These are phyloP conservation scores for Trichoderma reesei DNA, from an alignment of 495 filamentous ascomycete genomes.

Conservation along the genomic window DNA sequence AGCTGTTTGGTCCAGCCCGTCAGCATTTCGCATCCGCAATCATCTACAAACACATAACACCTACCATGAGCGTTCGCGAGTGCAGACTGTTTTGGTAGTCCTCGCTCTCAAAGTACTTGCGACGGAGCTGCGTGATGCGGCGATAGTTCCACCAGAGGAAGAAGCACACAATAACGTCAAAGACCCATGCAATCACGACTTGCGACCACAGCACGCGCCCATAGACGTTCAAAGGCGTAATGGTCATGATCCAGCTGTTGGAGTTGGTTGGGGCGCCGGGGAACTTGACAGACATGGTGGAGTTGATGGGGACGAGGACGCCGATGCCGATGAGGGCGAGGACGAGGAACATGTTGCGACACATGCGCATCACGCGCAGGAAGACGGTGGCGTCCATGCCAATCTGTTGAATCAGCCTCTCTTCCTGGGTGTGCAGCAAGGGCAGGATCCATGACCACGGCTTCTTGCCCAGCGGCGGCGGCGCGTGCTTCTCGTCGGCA, in stretches of 20 bases:
- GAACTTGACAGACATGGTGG: slow-evolving; percentile 45
- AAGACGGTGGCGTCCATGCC: slow-evolving; percentile 90
- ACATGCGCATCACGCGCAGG: slow-evolving; percentile 82
- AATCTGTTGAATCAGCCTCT: slow-evolving; percentile 62
- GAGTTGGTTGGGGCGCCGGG: slow-evolving; percentile 39
- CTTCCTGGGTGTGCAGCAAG: slow-evolving; percentile 64
- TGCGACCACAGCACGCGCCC: slow-evolving; percentile 64
- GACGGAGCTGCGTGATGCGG: slow-evolving; percentile 56
- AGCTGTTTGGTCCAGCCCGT: slow-evolving; percentile 39
- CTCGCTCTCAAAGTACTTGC: slow-evolving; percentile 71
- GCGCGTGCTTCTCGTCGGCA: slow-evolving; percentile 82
- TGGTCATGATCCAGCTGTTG: slow-evolving; percentile 34
- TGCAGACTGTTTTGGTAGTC: slow-evolving; percentile 87
- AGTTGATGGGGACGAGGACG: slow-evolving; percentile 78
- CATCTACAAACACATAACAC: slow-evolving; percentile 5
- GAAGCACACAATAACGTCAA: slow-evolving; percentile 62
- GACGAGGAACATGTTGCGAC: slow-evolving; percentile 74
- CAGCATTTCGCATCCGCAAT: slow-evolving; percentile 2
- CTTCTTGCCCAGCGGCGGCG: slow-evolving; percentile 82
- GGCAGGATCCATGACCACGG: slow-evolving; percentile 78
- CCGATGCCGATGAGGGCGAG: slow-evolving; percentile 64
- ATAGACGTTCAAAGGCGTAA: slow-evolving; percentile 47
- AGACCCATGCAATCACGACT: slow-evolving; percentile 68
- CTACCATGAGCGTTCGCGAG: slow-evolving; percentile 79
- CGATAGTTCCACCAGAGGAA: slow-evolving; percentile 91